These are phyloP conservation scores for Pseudonitzschia multiseries DNA, from an alignment of 108 stramenopile species.

Conservation along the genomic window DNA sequence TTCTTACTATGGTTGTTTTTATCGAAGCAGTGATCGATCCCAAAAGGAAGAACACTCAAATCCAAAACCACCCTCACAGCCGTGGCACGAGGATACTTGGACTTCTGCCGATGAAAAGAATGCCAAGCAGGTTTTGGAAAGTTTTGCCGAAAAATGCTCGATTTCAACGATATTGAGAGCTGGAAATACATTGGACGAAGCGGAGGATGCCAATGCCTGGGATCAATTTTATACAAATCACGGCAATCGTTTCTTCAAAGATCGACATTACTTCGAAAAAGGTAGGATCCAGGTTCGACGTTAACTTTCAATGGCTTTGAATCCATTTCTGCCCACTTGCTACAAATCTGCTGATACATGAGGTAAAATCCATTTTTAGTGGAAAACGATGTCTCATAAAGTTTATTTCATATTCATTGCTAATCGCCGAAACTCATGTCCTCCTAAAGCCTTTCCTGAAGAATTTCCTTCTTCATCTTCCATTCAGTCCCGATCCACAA, in stretches of 20 bases:
- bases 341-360: not conserved
- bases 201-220: constrained; percentile 59
- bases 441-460: constrained; percentile 57
- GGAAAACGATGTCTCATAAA: not conserved
- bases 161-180: constrained; percentile 4
- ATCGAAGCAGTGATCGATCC: not conserved
- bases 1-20: constrained; percentile 11
- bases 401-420: not conserved
- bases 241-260: constrained; percentile 78
- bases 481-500: too few species aligned
- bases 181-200: not conserved
- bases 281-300: not conserved
- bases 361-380: not conserved
- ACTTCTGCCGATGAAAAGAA: constrained; percentile 11
- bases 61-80: not conserved
- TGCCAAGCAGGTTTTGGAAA: constrained; percentile 2
- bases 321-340: too few species aligned
- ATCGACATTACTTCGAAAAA: constrained; percentile 84
- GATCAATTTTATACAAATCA: constrained; percentile 73
- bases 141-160: constrained; percentile 13
- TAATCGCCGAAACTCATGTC: not conserved
- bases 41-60: not conserved
- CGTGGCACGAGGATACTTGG: constrained; percentile 20
- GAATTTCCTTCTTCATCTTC: constrained; percentile 46
- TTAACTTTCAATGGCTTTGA: too few species aligned